Evolutionary conservation across 805 yeast species (phyloP), one percentile per base, ranked within the genome.

Genomic region (Nakazawaea wyomingensis): DNA sequence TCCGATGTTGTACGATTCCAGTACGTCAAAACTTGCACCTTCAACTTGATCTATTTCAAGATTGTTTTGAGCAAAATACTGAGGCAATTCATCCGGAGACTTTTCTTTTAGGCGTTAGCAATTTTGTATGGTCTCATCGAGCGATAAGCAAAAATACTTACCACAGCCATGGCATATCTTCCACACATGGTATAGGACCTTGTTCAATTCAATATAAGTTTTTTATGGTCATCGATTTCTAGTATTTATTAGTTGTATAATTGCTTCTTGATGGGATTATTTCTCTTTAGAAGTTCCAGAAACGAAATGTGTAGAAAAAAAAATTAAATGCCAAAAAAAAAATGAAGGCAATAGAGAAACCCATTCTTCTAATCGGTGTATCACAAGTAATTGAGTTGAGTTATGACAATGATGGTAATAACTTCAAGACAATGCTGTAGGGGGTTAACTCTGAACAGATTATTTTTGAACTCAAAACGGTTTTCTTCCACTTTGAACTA

Each of bases 1-100:
- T 0, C 80, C 77, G 2, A 84, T 67, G 50, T 84, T 83, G 55
- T 71, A 81, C 6, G 79, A 63, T 3, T 69, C 65, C 0, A 46
- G 36, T 26, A 63, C 62, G 1, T 37, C 34, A 1, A 53, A 21
- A 5, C 29, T 51, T 1, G 48, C 49, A 26, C 55, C 55, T 4
- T 41, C 38, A 8, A 59, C 50, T 2, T 50, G 43, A 34, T 61
- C 66, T 1, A 62, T 53, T 1, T 41, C 37, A 1, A 64, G 55
- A 10, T 54, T 41, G 17, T 56, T 44, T 29, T 44, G 46, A 1
- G 51, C 57, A 48, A 62, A 72, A 49, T 66, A 69, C 38, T 65
- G 67, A 4, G 65, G 63, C 29, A 76, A 48, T 30, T 72, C 72
- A 27, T 66, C 77, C 7, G 67, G 65, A n/a, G 54, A 56, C 47